phyloP scores from a whole-genome alignment of 495 filamentous ascomycete genomes.

The Xylaria cubensis region DNA sequence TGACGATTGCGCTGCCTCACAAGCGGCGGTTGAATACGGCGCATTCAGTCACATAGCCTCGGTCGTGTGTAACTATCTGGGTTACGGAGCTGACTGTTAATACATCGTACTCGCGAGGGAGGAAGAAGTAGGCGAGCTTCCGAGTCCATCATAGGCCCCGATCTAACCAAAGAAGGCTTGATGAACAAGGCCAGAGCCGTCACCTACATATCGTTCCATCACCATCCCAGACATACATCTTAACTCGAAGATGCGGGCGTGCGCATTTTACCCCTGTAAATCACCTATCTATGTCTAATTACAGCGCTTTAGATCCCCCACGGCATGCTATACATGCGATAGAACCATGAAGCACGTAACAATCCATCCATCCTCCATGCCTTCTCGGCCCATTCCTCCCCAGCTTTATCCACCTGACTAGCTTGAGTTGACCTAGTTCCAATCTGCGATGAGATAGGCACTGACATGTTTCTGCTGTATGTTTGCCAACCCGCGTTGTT shows the following conservation, averaged over 20 bases:
- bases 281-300: constrained; percentile 6
- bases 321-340: background rate
- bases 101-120: constrained; percentile 5
- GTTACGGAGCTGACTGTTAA: background rate
- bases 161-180: constrained; percentile 5
- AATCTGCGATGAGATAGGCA: constrained; percentile 1
- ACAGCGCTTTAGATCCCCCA: constrained; percentile 14
- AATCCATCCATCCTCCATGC: constrained; percentile 1
- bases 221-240: background rate
- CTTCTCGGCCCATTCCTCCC: constrained; percentile 14
- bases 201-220: background rate
- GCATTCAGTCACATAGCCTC: constrained; percentile 16
- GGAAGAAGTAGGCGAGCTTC: background rate
- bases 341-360: background rate
- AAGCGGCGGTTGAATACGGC: constrained; percentile 10
- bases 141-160: background rate
- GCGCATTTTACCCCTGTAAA: background rate
- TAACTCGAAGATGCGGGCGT: background rate
- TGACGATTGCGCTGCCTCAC: background rate
- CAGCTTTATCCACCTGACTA: constrained; percentile 20
- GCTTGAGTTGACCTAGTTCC: constrained; percentile 12
- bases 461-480: background rate
- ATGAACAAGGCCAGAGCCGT: background rate
- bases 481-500: constrained; percentile 12
- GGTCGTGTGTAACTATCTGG: background rate